Conservation (phyloP, 2,329 filamentous ascomycete genomes). For the Diplodia seriata region DNA sequence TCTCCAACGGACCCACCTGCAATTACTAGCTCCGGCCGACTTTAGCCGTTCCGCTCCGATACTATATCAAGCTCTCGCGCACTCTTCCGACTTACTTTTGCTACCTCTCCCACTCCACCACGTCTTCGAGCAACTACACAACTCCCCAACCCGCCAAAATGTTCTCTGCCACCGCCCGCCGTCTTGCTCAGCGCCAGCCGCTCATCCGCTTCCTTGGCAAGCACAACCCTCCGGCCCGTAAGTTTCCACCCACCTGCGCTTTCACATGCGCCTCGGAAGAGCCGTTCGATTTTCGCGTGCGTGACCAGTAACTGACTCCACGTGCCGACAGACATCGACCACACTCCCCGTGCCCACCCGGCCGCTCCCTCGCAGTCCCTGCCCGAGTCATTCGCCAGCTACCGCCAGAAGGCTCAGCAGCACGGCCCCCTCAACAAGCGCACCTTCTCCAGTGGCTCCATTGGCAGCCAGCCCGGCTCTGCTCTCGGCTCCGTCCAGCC, state of each 20-base stretch:
- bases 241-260: constrained; percentile 35
- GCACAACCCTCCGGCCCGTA: constrained; percentile 54
- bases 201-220: constrained; percentile 61
- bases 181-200: constrained; percentile 57
- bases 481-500: constrained; percentile 76
- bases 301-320: constrained; percentile 24
- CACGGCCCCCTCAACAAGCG: constrained; percentile 69
- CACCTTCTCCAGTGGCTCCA: constrained; percentile 46
- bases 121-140: constrained; percentile 6
- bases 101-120: background rate
- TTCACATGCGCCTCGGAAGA: constrained; percentile 27
- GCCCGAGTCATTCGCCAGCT: constrained; percentile 74
- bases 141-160: constrained; percentile 34
- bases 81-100: constrained; percentile 15
- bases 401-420: constrained; percentile 79
- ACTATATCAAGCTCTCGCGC: constrained; percentile 20
- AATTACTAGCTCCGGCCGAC: constrained; percentile 19
- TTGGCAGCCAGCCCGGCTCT: constrained; percentile 70
- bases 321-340: constrained; percentile 68
- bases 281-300: constrained; percentile 30
- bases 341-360: constrained; percentile 75
- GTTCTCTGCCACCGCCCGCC: constrained; percentile 56
- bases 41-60: constrained; percentile 32
- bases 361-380: constrained; percentile 71
- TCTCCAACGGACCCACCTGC: constrained; percentile 20